These are phyloP conservation scores for Leishmania major DNA, from an alignment of 208 protist species.

Conservation along the genomic window DNA sequence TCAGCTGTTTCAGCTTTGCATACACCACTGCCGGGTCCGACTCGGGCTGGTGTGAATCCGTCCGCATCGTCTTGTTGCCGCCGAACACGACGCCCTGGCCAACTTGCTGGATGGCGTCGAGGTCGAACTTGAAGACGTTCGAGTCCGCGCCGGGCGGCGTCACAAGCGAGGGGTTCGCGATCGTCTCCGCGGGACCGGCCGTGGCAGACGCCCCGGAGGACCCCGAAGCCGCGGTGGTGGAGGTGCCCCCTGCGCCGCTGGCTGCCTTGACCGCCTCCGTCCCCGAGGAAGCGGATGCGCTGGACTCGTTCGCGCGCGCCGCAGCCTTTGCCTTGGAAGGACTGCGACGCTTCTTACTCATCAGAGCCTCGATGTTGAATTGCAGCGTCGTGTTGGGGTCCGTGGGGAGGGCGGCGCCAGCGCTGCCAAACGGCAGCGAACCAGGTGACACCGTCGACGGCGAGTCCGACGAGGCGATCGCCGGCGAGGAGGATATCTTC, in stretches of 20 bases:
- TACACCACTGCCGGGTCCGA: slow-evolving; percentile 43
- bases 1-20: slow-evolving; percentile 41
- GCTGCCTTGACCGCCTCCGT: slow-evolving; percentile 1
- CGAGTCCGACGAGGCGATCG: slow-evolving; percentile 41
- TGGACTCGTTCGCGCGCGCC: slow-evolving; percentile 9
- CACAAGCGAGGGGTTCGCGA: slow-evolving; percentile 32
- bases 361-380: slow-evolving; percentile 54
- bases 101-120: slow-evolving; percentile 80
- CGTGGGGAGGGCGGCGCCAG: slow-evolving; percentile 19
- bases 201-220: slow-evolving; percentile 7
- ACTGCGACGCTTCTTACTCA: slow-evolving; percentile 43
- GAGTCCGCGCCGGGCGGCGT: slow-evolving; percentile 44
- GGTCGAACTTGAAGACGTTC: slow-evolving; percentile 88
- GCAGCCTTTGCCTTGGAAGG: slow-evolving; percentile 29
- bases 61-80: slow-evolving; percentile 68
- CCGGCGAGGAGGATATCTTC: slow-evolving; percentile 76
- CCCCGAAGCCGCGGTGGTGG: slow-evolving; percentile 3
- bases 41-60: slow-evolving; percentile 55
- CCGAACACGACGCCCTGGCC: slow-evolving; percentile 84
- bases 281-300: slow-evolving; percentile 8
- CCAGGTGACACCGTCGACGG: slow-evolving; percentile 60
- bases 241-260: slow-evolving; percentile 1
- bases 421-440: slow-evolving; percentile 36
- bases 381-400: slow-evolving; percentile 40
- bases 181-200: slow-evolving; percentile 13